These are phyloP conservation scores for Quillaja saponaria DNA, from an alignment of 306 rosid species.

Conservation along the genomic window DNA sequence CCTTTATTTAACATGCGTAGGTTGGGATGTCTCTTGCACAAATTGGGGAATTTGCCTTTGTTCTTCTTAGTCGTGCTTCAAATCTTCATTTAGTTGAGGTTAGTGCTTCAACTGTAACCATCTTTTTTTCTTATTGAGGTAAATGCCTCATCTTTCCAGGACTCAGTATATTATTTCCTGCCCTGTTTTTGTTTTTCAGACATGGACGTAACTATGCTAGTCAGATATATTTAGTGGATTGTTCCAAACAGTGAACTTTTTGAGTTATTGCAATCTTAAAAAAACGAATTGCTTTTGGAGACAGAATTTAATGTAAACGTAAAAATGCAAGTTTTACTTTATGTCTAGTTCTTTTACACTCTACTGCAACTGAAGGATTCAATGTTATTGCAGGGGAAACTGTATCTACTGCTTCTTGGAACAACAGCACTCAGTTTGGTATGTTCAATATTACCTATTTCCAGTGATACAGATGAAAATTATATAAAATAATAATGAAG, in stretches of 20 bases:
- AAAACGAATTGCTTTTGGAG: slow-evolving; percentile 3
- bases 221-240: too few relatives aligned
- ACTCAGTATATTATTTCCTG: not conserved
- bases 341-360: too few relatives aligned
- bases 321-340: not conserved
- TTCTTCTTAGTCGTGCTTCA: slow-evolving; percentile 97
- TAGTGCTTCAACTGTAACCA: slow-evolving; percentile 32
- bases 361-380: slow-evolving; percentile 15
- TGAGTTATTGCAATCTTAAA: not conserved
- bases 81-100: slow-evolving; percentile 98
- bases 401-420: slow-evolving; percentile 86
- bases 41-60: slow-evolving; percentile 97
- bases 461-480: slow-evolving; percentile 1
- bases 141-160: not conserved
- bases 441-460: slow-evolving; percentile 18
- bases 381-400: slow-evolving; percentile 70
- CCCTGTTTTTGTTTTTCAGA: not conserved
- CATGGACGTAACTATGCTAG: slow-evolving; percentile 9
- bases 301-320: slow-evolving; percentile 5
- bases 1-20: slow-evolving; percentile 72
- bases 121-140: not conserved
- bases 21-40: slow-evolving; percentile 97
- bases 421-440: slow-evolving; percentile 98
- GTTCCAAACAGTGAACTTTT: not conserved
- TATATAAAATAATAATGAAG: slow-evolving; percentile 14